A percentile compares a stretch with the other conserved stretches of the same genome.
phyloP scores from a whole-genome alignment of 2,329 filamentous ascomycete species.

The Neonectria neomacrospora region DNA sequence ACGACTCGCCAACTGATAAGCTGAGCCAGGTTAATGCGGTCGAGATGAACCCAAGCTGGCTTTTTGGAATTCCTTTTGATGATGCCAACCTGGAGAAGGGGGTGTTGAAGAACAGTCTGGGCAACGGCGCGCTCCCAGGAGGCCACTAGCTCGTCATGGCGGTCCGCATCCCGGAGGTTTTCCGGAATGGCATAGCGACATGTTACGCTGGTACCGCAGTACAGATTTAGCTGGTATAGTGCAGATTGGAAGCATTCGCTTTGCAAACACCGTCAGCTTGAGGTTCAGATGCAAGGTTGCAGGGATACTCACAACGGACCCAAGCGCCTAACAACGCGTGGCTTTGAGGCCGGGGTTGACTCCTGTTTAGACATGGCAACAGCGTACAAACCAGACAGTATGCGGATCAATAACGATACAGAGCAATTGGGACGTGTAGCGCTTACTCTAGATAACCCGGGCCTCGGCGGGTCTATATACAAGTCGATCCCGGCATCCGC shows the following conservation, averaged over 20 bases:
- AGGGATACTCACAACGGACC: conserved; percentile 12
- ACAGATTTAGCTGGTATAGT: conserved; percentile 11
- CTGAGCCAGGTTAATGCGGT: conserved; percentile 5
- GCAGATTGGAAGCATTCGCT: conserved; percentile 19
- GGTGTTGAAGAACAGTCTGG: conserved; percentile 19
- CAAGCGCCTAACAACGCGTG: conserved; percentile 15
- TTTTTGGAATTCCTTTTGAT: conserved; percentile 2
- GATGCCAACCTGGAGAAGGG: conserved; percentile 24
- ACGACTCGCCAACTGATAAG: conserved; percentile 15
- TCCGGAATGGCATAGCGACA: conserved; percentile 18
- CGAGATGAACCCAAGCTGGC: conserved; percentile 10
- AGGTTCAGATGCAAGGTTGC: not conserved
- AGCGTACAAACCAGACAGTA: not conserved
- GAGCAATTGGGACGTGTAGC: not conserved
- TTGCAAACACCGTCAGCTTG: not conserved
- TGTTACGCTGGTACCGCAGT: conserved; percentile 10
- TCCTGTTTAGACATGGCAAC: not conserved
- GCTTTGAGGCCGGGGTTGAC: conserved; percentile 5
- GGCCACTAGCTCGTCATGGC: conserved; percentile 7
- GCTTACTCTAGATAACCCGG: not conserved
- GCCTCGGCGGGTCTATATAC: not conserved
- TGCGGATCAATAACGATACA: not conserved
- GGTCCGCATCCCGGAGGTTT: not conserved
- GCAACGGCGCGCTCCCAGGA: conserved; percentile 16
- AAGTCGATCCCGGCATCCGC: not conserved